Evolutionary conservation across 2,329 filamentous ascomycete genomes (phyloP), one percentile per base, ranked within the genome.

Genomic region (Xylariomycetidae sp.): DNA sequence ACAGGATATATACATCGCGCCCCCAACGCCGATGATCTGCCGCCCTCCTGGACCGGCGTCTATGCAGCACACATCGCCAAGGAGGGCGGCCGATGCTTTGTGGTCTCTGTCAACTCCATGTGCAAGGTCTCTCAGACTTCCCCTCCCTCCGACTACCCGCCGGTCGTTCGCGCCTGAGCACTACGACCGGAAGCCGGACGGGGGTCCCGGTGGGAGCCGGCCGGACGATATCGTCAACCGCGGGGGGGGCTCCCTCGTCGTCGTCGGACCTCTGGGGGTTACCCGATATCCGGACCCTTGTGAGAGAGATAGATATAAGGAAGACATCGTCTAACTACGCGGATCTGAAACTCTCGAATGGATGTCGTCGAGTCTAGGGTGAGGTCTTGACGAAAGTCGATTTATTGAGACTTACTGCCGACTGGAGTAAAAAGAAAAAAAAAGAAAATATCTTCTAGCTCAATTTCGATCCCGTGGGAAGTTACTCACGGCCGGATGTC

Each of bases 1-100:
- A n/a, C n/a, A 58, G 56, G 30, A 57, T 58, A 19, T 58, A 58
- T 58, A 19, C 57, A 58, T 29, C 37, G 58, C 7, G 54, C 56
- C 3, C 54, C 54, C 4, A 54, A 53, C 16, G 56, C 56, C 6
- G 56, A 58, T 29, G 56, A 58, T 33, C 33, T 58, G 25, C n/a
- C n/a, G n/a, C 42, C 46, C 10, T 37, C 56, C 13, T 65, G 62
- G 63, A 53, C 50, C 10, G 62, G 61, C 7, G 59, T 62, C 3
- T n/a, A n/a, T n/a, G 64, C 64, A 60, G 61, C 64, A 34, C 63
- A 66, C 36, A 64, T 66, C 16, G 63, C 62, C n/a, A 66, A 66
- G 38, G 62, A 66, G 37, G 63, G 63, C 9, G 63, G 63, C 9
- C 54, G 62, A 19, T 65, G 62, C 39, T 66, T 65, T 36, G 61